Conservation (phyloP, 2,329 filamentous ascomycete genomes). For the Microdochium paspali region DNA sequence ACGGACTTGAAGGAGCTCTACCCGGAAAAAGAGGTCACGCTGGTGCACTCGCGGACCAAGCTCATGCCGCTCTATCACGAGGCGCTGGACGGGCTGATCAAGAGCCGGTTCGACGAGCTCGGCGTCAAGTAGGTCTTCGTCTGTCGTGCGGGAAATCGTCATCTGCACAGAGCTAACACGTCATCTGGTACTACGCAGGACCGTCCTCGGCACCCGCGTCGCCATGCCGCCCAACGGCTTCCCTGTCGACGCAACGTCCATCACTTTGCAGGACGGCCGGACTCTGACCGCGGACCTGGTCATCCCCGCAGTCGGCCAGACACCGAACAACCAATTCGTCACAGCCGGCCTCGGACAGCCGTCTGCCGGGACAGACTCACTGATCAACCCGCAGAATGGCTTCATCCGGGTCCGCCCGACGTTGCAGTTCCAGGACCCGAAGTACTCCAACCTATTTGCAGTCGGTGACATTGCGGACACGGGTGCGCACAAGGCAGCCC, state of each 20-base stretch:
- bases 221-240: slow-evolving; percentile 16
- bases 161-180: no score
- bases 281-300: slow-evolving; percentile 28
- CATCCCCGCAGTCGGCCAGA: slow-evolving; percentile 39
- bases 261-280: slow-evolving; percentile 22
- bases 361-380: slow-evolving; percentile 6
- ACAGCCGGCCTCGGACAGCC: slow-evolving; percentile 11
- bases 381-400: slow-evolving; percentile 18
- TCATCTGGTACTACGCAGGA: slow-evolving; percentile 1
- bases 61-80: slow-evolving; percentile 34
- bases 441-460: slow-evolving; percentile 34
- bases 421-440: slow-evolving; percentile 30
- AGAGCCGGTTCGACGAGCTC: slow-evolving; percentile 23
- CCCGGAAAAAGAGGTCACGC: slow-evolving; percentile 32
- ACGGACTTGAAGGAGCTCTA: slow-evolving; percentile 36
- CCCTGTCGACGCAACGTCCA: slow-evolving; percentile 7
- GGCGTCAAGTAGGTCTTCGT: slow-evolving; percentile 19
- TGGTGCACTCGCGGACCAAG: slow-evolving; percentile 34
- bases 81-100: slow-evolving; percentile 26
- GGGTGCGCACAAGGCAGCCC: slow-evolving; percentile 30
- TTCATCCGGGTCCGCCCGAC: slow-evolving; percentile 32
- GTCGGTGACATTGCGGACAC: slow-evolving; percentile 41
- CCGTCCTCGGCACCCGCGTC: slow-evolving; percentile 16
- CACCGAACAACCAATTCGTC: slow-evolving; percentile 31
- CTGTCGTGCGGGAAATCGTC: no score